Evolutionary conservation across 768 basidiomycete genomes (phyloP).

Genomic region (Melanogaster broomeanus): DNA sequence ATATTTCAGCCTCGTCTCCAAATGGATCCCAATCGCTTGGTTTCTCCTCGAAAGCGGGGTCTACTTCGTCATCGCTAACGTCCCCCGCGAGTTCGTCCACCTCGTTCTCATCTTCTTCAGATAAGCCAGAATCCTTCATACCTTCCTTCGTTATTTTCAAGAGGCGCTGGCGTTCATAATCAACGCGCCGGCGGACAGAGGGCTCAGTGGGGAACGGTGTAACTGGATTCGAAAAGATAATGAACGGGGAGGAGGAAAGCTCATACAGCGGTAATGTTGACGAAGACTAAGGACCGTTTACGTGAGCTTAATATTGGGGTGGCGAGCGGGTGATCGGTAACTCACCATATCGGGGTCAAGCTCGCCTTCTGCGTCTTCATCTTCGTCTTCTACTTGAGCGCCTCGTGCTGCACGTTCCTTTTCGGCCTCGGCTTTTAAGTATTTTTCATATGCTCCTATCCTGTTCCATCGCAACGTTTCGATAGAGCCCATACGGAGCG

Average conservation of each 20-base stretch:
- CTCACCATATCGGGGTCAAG: slow-evolving; percentile 30
- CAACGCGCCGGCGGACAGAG: slow-evolving; percentile 31
- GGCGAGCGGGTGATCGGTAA: too few species aligned
- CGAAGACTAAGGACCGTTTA: too few species aligned
- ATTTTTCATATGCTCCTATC: slow-evolving; percentile 28
- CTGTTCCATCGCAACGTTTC: slow-evolving; percentile 32
- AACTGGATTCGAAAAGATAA: slow-evolving; percentile 29
- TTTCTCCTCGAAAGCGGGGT: slow-evolving; percentile 29
- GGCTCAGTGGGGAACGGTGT: slow-evolving; percentile 31
- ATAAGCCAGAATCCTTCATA: too few species aligned
- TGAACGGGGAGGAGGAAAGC: slow-evolving; percentile 25
- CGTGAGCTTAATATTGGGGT: neutral
- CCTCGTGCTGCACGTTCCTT: slow-evolving; percentile 22
- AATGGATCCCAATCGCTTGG: slow-evolving; percentile 35
- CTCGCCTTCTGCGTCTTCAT: slow-evolving; percentile 26
- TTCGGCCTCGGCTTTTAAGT: slow-evolving; percentile 28
- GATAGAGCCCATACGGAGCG: slow-evolving; percentile 22
- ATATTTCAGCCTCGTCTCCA: slow-evolving; percentile 27
- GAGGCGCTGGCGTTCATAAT: slow-evolving; percentile 32
- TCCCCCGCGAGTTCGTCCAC: slow-evolving; percentile 16
- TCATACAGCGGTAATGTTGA: slow-evolving; percentile 28
- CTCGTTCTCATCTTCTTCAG: too few species aligned
- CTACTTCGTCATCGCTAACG: slow-evolving; percentile 8
- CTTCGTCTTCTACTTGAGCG: slow-evolving; percentile 18
- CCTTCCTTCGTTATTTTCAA: too few species aligned